Percentiles rank a stretch among this genome's conserved stretches.
Conservation (phyloP, 768 basidiomycete genomes). For the Russula lepida region DNA sequence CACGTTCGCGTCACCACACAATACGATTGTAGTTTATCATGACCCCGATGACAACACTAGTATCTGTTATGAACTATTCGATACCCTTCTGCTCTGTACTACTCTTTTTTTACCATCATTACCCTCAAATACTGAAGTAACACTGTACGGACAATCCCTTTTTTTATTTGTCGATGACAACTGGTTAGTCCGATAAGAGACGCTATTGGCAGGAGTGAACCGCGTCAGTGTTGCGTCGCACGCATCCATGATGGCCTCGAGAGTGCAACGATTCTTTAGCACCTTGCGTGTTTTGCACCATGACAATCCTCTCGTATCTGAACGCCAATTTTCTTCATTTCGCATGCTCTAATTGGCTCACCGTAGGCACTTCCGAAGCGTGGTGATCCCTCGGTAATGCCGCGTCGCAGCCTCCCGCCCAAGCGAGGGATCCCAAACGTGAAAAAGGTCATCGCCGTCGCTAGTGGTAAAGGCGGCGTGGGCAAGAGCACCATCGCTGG, state of each 20-base stretch:
- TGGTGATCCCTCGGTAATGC: constrained; percentile 18
- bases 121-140: not conserved
- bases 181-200: no score
- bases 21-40: not conserved
- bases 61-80: constrained; percentile 7
- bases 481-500: constrained; percentile 93
- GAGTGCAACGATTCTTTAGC: constrained; percentile 8
- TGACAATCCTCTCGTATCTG: constrained; percentile 48
- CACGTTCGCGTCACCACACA: not conserved
- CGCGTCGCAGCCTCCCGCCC: constrained; percentile 50
- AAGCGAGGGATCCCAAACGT: constrained; percentile 63
- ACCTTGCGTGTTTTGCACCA: constrained; percentile 27
- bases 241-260: not conserved
- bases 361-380: constrained; percentile 26
- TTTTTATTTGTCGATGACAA: not conserved
- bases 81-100: constrained; percentile 5
- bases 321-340: constrained; percentile 11
- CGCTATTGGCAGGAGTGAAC: no score
- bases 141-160: not conserved
- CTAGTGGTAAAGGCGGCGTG: constrained; percentile 93
- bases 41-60: not conserved
- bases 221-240: not conserved
- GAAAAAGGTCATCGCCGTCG: constrained; percentile 72
- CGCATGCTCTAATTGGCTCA: constrained; percentile 5
- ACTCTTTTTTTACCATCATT: not conserved